A percentile compares a stretch with the other conserved stretches of the same genome.
Evolutionary conservation across 495 filamentous ascomycete genomes (phyloP).

Genomic region (Tirmania nivea): DNA sequence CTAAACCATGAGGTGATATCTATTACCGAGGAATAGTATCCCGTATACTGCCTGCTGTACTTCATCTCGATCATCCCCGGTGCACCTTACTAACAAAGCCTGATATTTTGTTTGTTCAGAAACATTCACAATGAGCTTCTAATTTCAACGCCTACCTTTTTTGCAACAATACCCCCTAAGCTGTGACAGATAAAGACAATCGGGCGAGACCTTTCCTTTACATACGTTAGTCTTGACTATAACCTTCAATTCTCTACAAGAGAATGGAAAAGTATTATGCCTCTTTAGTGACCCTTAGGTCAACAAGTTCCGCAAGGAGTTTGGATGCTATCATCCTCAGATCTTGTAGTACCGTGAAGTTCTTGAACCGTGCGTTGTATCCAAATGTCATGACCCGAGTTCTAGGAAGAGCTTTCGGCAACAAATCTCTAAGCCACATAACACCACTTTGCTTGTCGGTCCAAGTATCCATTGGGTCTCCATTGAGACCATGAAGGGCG

Average conservation of each 20-base stretch:
- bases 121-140: too few relatives aligned
- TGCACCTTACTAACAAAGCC: too few relatives aligned
- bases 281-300: conserved; percentile 1
- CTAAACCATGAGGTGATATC: neutral
- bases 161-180: too few relatives aligned
- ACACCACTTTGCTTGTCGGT: conserved; percentile 2
- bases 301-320: conserved; percentile 2
- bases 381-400: too few relatives aligned
- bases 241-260: too few relatives aligned
- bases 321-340: conserved; percentile 2
- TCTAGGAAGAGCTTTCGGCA: too few relatives aligned
- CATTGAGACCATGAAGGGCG: conserved; percentile 19
- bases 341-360: neutral
- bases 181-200: too few relatives aligned
- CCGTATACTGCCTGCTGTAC: conserved; percentile 1
- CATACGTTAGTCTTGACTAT: too few relatives aligned
- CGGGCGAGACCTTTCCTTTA: too few relatives aligned
- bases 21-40: conserved; percentile 1
- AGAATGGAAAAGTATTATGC: neutral
- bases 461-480: conserved; percentile 12
- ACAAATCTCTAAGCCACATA: neutral
- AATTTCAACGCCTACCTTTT: too few relatives aligned
- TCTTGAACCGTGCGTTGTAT: neutral
- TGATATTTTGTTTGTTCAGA: too few relatives aligned
- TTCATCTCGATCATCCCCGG: neutral